These are phyloP conservation scores for Fusarium solani-melongenae DNA, from an alignment of 2,329 filamentous ascomycete species.

Conservation along the genomic window DNA sequence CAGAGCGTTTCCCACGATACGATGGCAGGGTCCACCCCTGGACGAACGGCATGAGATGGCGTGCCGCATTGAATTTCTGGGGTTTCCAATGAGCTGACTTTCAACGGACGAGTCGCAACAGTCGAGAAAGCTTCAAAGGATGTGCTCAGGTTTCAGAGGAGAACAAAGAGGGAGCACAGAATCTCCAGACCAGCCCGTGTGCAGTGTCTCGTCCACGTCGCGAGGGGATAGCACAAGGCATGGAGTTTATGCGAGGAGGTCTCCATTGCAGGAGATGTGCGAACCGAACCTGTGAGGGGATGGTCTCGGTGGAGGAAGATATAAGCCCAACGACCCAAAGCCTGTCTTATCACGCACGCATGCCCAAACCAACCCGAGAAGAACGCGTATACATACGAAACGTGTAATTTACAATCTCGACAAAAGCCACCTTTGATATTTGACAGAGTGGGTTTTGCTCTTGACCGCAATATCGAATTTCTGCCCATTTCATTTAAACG, in stretches of 20 bases:
- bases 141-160: constrained; percentile 9
- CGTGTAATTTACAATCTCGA: background rate
- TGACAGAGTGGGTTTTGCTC: background rate
- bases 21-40: constrained; percentile 31
- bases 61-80: constrained; percentile 21
- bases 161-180: background rate
- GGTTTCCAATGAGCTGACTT: constrained; percentile 2
- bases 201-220: constrained; percentile 8
- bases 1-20: constrained; percentile 13
- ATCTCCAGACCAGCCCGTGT: background rate
- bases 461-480: background rate
- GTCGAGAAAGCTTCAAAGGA: background rate
- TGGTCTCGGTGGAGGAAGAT: background rate
- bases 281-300: constrained; percentile 7
- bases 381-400: background rate
- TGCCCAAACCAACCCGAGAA: background rate
- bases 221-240: constrained; percentile 16
- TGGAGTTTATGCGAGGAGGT: constrained; percentile 31
- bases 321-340: constrained; percentile 18
- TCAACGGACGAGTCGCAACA: background rate
- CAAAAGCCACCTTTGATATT: background rate
- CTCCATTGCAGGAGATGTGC: constrained; percentile 1
- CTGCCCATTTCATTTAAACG: background rate
- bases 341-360: background rate
- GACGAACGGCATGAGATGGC: constrained; percentile 10